Percentiles rank a stretch among this genome's conserved stretches.
phyloP scores from a whole-genome alignment of 805 yeast species.

The Metschnikowia orientalis region DNA sequence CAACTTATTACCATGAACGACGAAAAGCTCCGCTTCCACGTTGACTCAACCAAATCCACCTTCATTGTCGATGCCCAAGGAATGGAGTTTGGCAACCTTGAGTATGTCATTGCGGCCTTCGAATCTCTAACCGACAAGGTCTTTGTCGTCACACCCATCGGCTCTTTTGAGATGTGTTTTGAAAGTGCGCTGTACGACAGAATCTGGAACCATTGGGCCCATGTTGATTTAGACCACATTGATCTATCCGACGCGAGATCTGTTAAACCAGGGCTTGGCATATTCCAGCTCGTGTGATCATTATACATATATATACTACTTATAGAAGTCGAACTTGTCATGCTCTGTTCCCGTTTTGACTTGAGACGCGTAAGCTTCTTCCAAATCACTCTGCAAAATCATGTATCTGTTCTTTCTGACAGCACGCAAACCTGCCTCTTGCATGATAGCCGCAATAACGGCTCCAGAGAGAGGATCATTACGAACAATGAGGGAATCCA shows the following conservation, averaged over 20 bases:
- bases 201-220: slow-evolving; percentile 38
- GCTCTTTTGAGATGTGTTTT: slow-evolving; percentile 31
- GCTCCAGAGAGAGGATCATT: slow-evolving; percentile 98
- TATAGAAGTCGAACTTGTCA: slow-evolving; percentile 96
- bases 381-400: slow-evolving; percentile 91
- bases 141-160: slow-evolving; percentile 38
- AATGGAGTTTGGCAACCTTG: slow-evolving; percentile 24
- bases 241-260: slow-evolving; percentile 46
- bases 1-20: slow-evolving; percentile 17
- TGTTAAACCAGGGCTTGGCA: slow-evolving; percentile 59
- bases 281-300: slow-evolving; percentile 37
- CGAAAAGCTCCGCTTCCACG: slow-evolving; percentile 7
- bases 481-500: slow-evolving; percentile 90
- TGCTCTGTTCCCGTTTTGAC: slow-evolving; percentile 94
- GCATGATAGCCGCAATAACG: slow-evolving; percentile 98
- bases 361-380: slow-evolving; percentile 96
- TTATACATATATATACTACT: slow-evolving; percentile 34
- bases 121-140: slow-evolving; percentile 8
- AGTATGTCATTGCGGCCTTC: slow-evolving; percentile 15
- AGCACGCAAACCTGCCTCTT: slow-evolving; percentile 98
- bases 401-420: slow-evolving; percentile 97
- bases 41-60: slow-evolving; percentile 11
- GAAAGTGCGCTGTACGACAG: slow-evolving; percentile 38
- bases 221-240: slow-evolving; percentile 72
- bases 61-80: slow-evolving; percentile 50